These are phyloP conservation scores for Rhytidhysteron rufulum DNA, from an alignment of 2,329 filamentous ascomycete genomes.

Conservation along the genomic window DNA sequence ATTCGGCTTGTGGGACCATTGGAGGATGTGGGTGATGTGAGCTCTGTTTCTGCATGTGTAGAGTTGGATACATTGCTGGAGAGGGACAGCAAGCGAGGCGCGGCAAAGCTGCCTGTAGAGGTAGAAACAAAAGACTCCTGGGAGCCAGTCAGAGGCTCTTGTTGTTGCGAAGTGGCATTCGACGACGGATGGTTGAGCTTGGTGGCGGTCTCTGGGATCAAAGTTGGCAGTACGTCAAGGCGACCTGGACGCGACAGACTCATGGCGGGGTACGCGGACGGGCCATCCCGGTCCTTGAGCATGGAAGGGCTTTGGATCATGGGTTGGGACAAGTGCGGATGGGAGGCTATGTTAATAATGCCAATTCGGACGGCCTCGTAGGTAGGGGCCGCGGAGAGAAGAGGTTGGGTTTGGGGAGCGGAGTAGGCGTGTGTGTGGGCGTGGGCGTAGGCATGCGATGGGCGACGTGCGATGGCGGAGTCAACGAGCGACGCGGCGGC, in stretches of 20 bases:
- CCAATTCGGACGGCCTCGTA: not conserved
- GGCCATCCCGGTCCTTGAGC: slow-evolving; percentile 1
- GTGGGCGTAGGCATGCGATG: too few relatives aligned
- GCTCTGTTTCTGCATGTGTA: slow-evolving; percentile 25
- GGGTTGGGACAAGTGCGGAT: not conserved
- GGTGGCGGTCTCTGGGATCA: slow-evolving; percentile 14
- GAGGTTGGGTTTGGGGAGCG: not conserved
- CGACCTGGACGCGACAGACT: slow-evolving; percentile 18
- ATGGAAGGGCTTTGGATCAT: not conserved
- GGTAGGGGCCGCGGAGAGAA: not conserved
- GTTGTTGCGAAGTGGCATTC: slow-evolving; percentile 9
- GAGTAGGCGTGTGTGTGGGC: not conserved
- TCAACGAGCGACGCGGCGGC: not conserved
- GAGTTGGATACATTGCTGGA: slow-evolving; percentile 32
- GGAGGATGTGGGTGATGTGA: slow-evolving; percentile 23
- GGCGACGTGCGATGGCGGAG: not conserved
- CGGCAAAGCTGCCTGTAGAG: slow-evolving; percentile 30
- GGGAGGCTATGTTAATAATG: too few relatives aligned
- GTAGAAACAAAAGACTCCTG: slow-evolving; percentile 32
- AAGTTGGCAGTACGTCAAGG: slow-evolving; percentile 17
- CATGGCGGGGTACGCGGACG: slow-evolving; percentile 16
- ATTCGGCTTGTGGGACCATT: slow-evolving; percentile 34
- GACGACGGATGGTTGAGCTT: slow-evolving; percentile 10
- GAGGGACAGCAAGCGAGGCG: slow-evolving; percentile 26
- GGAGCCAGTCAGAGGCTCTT: slow-evolving; percentile 18